Conservation (phyloP, 2,329 filamentous ascomycete species). For the Sporothrix mexicana region DNA sequence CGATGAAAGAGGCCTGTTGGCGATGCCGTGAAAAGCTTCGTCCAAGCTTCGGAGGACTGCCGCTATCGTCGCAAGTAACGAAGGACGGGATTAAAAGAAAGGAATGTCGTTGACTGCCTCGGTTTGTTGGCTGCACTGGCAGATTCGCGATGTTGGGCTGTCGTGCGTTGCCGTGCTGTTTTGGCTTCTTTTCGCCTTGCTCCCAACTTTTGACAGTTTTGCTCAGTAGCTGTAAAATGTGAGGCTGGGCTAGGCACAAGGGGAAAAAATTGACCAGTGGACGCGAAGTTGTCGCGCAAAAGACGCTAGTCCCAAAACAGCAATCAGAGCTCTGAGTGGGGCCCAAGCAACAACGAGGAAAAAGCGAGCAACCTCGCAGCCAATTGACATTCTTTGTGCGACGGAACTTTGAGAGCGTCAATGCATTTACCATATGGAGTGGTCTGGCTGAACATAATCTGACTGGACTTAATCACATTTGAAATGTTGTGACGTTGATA, state of each 20-base stretch:
- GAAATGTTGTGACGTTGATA: background rate
- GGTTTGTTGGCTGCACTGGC: background rate
- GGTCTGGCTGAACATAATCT: too few species aligned
- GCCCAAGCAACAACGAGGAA: background rate
- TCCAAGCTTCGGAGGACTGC: background rate
- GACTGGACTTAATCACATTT: too few species aligned
- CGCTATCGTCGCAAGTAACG: background rate
- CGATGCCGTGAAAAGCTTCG: background rate
- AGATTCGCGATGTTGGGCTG: background rate
- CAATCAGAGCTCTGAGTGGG: constrained; percentile 33
- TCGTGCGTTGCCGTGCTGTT: background rate
- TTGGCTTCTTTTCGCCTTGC: constrained; percentile 22
- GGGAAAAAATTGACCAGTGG: background rate
- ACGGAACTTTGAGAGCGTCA: background rate
- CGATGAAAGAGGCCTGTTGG: background rate
- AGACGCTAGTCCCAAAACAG: constrained; percentile 38
- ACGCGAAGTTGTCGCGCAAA: constrained; percentile 42
- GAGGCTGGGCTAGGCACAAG: constrained; percentile 29
- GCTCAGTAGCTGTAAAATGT: constrained; percentile 21
- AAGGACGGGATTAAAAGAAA: background rate
- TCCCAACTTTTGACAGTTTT: background rate
- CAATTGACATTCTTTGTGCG: background rate
- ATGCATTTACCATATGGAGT: too few species aligned
- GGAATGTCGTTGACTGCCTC: background rate
- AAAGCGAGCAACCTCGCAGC: background rate